These are phyloP conservation scores for Gyromitra esculenta DNA, from an alignment of 2,329 filamentous ascomycete genomes.

Conservation along the genomic window DNA sequence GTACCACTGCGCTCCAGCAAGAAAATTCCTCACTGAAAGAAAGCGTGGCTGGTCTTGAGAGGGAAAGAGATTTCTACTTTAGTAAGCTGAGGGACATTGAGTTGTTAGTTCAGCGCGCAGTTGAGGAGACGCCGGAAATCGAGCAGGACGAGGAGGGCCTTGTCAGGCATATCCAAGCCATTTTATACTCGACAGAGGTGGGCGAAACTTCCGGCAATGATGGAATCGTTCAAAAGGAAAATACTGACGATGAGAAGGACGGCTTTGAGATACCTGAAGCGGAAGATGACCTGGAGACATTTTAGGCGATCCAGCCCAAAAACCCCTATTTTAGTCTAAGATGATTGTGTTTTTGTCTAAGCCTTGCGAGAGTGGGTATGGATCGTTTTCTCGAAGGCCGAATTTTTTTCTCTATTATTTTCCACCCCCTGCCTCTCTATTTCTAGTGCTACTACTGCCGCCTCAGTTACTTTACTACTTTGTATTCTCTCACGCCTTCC, in stretches of 20 bases:
- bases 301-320: constrained; percentile 62
- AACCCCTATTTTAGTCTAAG: constrained; percentile 14
- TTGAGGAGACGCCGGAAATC: constrained; percentile 89
- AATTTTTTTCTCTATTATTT: constrained; percentile 35
- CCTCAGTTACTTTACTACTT: constrained; percentile 42
- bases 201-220: constrained; percentile 48
- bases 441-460: constrained; percentile 43
- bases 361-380: constrained; percentile 21
- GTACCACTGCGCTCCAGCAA: constrained; percentile 76
- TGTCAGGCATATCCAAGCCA: constrained; percentile 94
- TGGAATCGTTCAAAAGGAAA: constrained; percentile 17
- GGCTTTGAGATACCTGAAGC: constrained; percentile 87
- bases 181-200: constrained; percentile 94
- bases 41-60: constrained; percentile 91
- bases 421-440: constrained; percentile 37
- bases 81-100: constrained; percentile 98
- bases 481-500: constrained; percentile 44
- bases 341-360: constrained; percentile 33
- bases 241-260: constrained; percentile 61
- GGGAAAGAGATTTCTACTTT: constrained; percentile 98
- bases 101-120: constrained; percentile 88
- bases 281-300: constrained; percentile 81
- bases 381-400: constrained; percentile 26
- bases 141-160: constrained; percentile 93
- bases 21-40: constrained; percentile 93